phyloP scores from a whole-genome alignment of 2,329 filamentous ascomycete genomes.

The Cladophialophora immunda region DNA sequence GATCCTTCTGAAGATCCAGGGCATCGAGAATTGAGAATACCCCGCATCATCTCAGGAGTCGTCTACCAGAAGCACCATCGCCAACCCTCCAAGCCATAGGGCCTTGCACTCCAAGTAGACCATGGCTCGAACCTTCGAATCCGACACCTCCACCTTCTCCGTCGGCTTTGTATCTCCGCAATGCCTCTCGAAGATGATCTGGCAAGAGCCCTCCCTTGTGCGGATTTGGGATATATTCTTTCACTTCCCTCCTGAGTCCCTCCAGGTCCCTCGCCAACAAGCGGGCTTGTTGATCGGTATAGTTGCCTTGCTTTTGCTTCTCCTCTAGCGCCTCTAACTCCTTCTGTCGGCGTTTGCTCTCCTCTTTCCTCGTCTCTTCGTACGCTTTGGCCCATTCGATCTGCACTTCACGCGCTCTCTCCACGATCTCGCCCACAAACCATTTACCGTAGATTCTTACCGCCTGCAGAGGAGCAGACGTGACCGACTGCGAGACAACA shows the following conservation, averaged over 20 bases:
- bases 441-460: conserved; percentile 72
- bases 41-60: conserved; percentile 52
- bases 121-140: conserved; percentile 57
- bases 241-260: conserved; percentile 45
- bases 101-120: conserved; percentile 54
- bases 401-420: conserved; percentile 71
- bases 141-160: conserved; percentile 59
- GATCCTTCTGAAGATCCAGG: neutral
- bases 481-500: conserved; percentile 72
- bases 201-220: conserved; percentile 59
- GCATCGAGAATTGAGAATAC: neutral
- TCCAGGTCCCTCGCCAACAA: conserved; percentile 39
- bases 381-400: conserved; percentile 59
- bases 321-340: conserved; percentile 57
- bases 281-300: conserved; percentile 35
- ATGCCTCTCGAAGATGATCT: conserved; percentile 59
- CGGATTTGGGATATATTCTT: conserved; percentile 49
- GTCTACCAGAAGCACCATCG: conserved; percentile 48
- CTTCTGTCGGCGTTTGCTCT: conserved; percentile 66
- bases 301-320: conserved; percentile 45
- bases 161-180: conserved; percentile 58
- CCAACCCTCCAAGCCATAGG: conserved; percentile 51
- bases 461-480: conserved; percentile 69
- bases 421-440: conserved; percentile 72
- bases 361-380: conserved; percentile 61